Evolutionary conservation across 257 asterid genomes (phyloP), one percentile per base, ranked within the genome.

Genomic region (Paraleonurus japonicus): DNA sequence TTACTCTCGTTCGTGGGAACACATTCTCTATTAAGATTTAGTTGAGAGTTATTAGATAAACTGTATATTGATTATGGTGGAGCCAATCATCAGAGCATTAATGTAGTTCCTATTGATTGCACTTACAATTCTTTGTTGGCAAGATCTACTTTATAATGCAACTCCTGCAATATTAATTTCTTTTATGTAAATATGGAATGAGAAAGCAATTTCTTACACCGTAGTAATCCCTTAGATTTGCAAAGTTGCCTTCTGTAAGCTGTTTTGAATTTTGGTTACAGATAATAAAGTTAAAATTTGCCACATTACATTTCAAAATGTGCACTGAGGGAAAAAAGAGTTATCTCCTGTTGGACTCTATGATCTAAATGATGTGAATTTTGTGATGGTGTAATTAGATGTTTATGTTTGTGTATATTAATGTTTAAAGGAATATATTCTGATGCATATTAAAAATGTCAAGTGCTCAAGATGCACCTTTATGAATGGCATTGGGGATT

Each of bases 401-500:
- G 7, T 22, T 50, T 50, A 22, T 24, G 26, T 54, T 47, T 65
- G n/a, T 27, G 54, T 41, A 43, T 68, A 65, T 54, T 75, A 67
- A 28, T 47, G 35, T 53, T 37, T 66, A 12, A 30, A 22, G 62
- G 16, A 66, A 35, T 61, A 24, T 64, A 22, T 75, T 28, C n/a
- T 22, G 57, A 10, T 62, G 59, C 73, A 53, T 66, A 32, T 65
- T 45, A 60, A 53, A 51, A 61, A 75, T 76, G 54, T 16, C 22
- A 47, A 47, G 22, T 0, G 10, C 33, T 50, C 15, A 55, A 22
- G 41, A 64, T 27, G 50, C 37, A 75, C 24, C 60, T 75, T 10
- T 51, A 17, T 58, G 61, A 33, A 9, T n/a, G 20, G 20, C 16
- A 22, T 67, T 30, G 24, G 26, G 19, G 26, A 7, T 23, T n/a